Evolutionary conservation across 2,329 filamentous ascomycete species (phyloP), one percentile per base, ranked within the genome.

Genomic region (Clarireedia paspali): DNA sequence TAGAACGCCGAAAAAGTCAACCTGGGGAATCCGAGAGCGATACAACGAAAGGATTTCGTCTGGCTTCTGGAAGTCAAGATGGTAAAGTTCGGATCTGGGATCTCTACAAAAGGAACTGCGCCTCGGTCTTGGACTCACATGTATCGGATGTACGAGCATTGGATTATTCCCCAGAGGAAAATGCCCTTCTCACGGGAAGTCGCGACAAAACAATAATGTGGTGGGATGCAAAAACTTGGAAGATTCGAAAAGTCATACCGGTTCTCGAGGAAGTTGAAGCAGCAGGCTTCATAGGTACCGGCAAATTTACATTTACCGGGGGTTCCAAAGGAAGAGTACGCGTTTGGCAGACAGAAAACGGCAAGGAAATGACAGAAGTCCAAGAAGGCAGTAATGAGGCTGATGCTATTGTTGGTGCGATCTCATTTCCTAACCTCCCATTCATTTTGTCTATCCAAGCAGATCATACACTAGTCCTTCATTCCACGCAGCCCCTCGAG

Each of bases 11-110:
- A 72, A 74, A 62, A 70, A 70, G 60, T 50, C 75, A 77, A 63
- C 72, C 73, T 60, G 64, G 74, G 65, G 70, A 72, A 59, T 74
- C 63, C 65, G 80, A 68, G 71, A 74, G 12, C 70, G 72, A 72
- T 4, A 76, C 67, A 62, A 79, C 66, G 62, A 77, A 71, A 73
- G 78, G 83, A 27, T 95, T 95, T 69, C 80, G 90, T 47, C 78
- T 99, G 15, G 91, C 91, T 5, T 95, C 91, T 36, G 94, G 92
- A 60, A 91, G 88, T 59, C 95, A 99, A 71, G 92, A 97, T 69
- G 94, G 94, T 34, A 95, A 92, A 67, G 81, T 99, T 53, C 81
- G 89, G 20, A 81, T 99, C 23, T 99, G 91, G 89, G 89, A 97
- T 73, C 74, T 99, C 57, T 84, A 91, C 72, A 95, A 89, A 73